Evolutionary conservation across 1,284 basidiomycete species (phyloP), one percentile per base, ranked within the genome.

Genomic region (Cutaneotrichosporon mucoides): DNA sequence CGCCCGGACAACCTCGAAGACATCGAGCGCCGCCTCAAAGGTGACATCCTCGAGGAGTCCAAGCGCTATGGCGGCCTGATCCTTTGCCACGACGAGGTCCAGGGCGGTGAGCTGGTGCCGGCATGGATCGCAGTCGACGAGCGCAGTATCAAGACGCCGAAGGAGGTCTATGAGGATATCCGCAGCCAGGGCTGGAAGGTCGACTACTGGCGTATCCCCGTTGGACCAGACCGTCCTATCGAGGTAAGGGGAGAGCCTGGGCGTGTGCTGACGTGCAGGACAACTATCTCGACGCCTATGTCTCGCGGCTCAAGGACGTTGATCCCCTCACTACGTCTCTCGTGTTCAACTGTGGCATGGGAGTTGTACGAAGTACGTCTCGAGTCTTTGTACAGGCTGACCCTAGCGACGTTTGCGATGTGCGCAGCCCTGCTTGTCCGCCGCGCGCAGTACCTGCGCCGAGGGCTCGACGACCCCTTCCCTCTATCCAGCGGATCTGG

Each of bases 331-430:
- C 82, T 16, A 92, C 91, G 0, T 87, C 89, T 0, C 81, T 99
- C 13, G 90, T 99, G 2, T 97, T 99, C 76, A 95, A 92, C 59
- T 98, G 96, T 75, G 95, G 96, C 44, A 94, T 96, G 84, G 96
- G 96, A 46, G 91, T 92, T 3, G 93, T 96, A 0, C 85, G 96
- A 44, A 96, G 77, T 71, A 64, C 68, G 71, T 66, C n/a, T 4
- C 16, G 15, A 5, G 4, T 24, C 24, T 10, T 13, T 2, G 15
- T 33, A 24, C 8, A 7, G 35, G 24, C 46, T 47, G 40, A n/a
- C 34, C 11, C 13, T 55, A 79, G 78, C 95, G 2, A 97, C 95
- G 0, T 98, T 98, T 74, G 95, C 92, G 5, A 99, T 99, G 96
- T 86, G 89, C 12, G 91, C 94, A 2, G 94, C 95, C 1, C 86